Conservation (phyloP, 805 yeast species). For the Lachancea mirantina region DNA sequence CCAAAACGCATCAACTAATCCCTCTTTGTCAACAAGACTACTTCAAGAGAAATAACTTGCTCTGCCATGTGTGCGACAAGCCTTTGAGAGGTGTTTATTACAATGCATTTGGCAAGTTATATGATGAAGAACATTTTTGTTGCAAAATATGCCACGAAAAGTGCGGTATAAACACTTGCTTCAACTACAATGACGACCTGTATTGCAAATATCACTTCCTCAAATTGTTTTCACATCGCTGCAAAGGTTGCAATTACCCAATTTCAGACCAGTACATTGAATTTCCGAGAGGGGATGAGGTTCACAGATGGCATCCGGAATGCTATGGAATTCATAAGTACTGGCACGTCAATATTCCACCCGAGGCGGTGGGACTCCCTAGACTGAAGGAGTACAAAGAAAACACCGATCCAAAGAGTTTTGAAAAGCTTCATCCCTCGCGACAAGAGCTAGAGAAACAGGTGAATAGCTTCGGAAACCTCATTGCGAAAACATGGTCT, state of each 20-base stretch:
- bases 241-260: constrained; percentile 90
- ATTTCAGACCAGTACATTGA: constrained; percentile 93
- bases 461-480: constrained; percentile 60
- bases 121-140: constrained; percentile 91
- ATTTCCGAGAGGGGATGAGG: constrained; percentile 79
- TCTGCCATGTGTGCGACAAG: constrained; percentile 79
- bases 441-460: constrained; percentile 45
- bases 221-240: constrained; percentile 73
- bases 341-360: constrained; percentile 81
- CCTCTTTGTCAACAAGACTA: constrained; percentile 89
- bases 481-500: constrained; percentile 67
- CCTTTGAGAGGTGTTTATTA: constrained; percentile 90
- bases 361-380: constrained; percentile 48
- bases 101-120: constrained; percentile 85
- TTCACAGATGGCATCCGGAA: constrained; percentile 98
- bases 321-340: constrained; percentile 96
- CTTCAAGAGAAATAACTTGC: constrained; percentile 72
- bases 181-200: constrained; percentile 74
- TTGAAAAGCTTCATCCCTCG: constrained; percentile 32
- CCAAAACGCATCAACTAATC: constrained; percentile 37
- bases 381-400: constrained; percentile 22
- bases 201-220: constrained; percentile 92
- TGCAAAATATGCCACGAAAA: constrained; percentile 81
- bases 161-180: constrained; percentile 87
- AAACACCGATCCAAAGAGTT: constrained; percentile 12